These are phyloP conservation scores for Paraleonurus japonicus DNA, from an alignment of 257 asterid genomes.

Conservation along the genomic window DNA sequence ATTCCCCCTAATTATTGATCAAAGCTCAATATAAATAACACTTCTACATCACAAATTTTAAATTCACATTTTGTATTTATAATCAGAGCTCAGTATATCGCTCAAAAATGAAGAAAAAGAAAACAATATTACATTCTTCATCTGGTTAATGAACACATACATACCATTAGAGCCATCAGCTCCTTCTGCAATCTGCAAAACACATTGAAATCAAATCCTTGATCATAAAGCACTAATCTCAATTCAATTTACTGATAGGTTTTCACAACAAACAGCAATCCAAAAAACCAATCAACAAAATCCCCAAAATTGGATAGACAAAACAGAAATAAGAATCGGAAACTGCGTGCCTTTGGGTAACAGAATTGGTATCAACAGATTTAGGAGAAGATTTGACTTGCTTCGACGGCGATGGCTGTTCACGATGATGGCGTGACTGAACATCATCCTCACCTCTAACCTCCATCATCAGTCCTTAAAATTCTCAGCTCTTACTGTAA, in stretches of 20 bases:
- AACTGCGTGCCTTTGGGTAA: slow-evolving; percentile 50
- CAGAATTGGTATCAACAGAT: slow-evolving; percentile 56
- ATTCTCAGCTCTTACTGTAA: not conserved
- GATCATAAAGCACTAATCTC: slow-evolving; percentile 9
- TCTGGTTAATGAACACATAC: slow-evolving; percentile 28
- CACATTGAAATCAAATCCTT: not conserved
- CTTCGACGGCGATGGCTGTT: slow-evolving; percentile 43
- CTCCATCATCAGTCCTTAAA: slow-evolving; percentile 26
- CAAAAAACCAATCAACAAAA: not conserved
- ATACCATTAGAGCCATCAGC: slow-evolving; percentile 77
- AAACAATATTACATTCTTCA: slow-evolving; percentile 7
- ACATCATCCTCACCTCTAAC: slow-evolving; percentile 38
- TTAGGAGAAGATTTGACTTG: slow-evolving; percentile 51
- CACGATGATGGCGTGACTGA: slow-evolving; percentile 32
- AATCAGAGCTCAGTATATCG: not conserved
- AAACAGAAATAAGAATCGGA: not conserved
- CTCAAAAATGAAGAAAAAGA: not conserved
- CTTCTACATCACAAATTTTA: not conserved
- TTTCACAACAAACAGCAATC: not conserved
- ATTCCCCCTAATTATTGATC: not conserved
- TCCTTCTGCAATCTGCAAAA: slow-evolving; percentile 70
- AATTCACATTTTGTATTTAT: not conserved
- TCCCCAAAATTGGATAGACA: not conserved
- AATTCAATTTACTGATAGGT: not conserved
- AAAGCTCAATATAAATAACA: not conserved